A percentile compares a stretch with the other conserved stretches of the same genome.
These are phyloP conservation scores for Backusella sp. DNA, from an alignment of 192 early-diverging fungal genomes.

Conservation along the genomic window DNA sequence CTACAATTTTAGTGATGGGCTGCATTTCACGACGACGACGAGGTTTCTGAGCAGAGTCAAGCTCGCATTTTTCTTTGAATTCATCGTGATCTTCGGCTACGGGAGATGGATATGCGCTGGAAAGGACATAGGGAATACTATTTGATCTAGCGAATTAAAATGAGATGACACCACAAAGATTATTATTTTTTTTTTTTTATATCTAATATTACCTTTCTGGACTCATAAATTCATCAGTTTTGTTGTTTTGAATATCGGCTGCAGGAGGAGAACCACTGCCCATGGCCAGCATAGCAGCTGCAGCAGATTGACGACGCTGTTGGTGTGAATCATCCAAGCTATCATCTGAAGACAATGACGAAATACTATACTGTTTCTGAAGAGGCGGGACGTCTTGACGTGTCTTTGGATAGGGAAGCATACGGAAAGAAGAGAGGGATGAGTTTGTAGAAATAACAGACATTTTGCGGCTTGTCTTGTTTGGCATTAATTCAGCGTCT, in stretches of 20 bases:
- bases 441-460: not conserved
- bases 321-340: slow-evolving; percentile 13
- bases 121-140: not conserved
- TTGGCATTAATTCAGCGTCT: not conserved
- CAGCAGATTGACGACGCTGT: slow-evolving; percentile 29
- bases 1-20: slow-evolving; percentile 57
- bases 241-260: not conserved
- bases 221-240: slow-evolving; percentile 1
- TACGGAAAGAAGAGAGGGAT: not conserved
- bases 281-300: slow-evolving; percentile 33
- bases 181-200: not conserved
- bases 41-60: slow-evolving; percentile 21
- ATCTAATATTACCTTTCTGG: not conserved
- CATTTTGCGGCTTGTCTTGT: not conserved
- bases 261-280: slow-evolving; percentile 10
- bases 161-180: not conserved
- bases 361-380: not conserved
- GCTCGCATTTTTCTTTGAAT: not conserved
- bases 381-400: not conserved
- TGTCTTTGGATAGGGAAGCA: not conserved
- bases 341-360: not conserved
- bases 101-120: slow-evolving; percentile 21
- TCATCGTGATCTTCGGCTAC: slow-evolving; percentile 18
- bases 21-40: slow-evolving; percentile 61
- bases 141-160: not conserved